These are phyloP conservation scores for Apophysomyces sp. DNA, from an alignment of 371 early-diverging fungal genomes.

Conservation along the genomic window DNA sequence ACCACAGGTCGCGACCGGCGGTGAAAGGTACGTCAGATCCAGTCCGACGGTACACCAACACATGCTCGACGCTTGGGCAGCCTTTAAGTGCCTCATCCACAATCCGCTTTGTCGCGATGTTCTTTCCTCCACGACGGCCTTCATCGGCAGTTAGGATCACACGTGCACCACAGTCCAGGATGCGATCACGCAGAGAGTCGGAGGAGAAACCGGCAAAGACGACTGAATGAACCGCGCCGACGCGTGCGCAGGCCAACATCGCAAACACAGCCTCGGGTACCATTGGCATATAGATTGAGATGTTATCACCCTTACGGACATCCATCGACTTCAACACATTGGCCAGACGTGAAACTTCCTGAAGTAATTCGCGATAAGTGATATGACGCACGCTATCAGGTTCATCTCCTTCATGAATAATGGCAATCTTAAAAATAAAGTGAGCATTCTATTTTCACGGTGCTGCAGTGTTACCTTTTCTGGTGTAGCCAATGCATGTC, in stretches of 20 bases:
- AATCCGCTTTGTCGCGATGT: conserved; percentile 87
- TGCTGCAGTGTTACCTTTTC: conserved; percentile 34
- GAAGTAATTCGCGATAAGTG: conserved; percentile 84
- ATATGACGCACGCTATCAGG: conserved; percentile 71
- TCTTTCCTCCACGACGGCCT: conserved; percentile 89
- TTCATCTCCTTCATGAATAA: conserved; percentile 91
- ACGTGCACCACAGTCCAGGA: conserved; percentile 75
- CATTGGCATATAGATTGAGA: conserved; percentile 98
- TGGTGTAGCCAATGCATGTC: conserved; percentile 73
- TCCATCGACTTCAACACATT: conserved; percentile 79
- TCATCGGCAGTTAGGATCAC: conserved; percentile 85
- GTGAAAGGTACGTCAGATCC: conserved; percentile 73
- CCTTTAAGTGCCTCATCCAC: conserved; percentile 83
- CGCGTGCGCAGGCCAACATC: conserved; percentile 92
- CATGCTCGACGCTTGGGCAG: conserved; percentile 77
- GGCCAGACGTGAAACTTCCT: conserved; percentile 80
- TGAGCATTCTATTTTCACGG: background rate
- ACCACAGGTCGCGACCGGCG: conserved; percentile 81
- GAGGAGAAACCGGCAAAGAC: conserved; percentile 95
- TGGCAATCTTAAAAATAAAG: conserved; percentile 60
- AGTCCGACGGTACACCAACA: conserved; percentile 89
- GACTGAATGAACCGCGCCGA: conserved; percentile 89
- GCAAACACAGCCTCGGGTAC: conserved; percentile 91
- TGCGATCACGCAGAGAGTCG: conserved; percentile 83
- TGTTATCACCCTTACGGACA: conserved; percentile 88